Evolutionary conservation across 371 early-diverging fungal species (phyloP).

Genomic region (Mucor saturninus): DNA sequence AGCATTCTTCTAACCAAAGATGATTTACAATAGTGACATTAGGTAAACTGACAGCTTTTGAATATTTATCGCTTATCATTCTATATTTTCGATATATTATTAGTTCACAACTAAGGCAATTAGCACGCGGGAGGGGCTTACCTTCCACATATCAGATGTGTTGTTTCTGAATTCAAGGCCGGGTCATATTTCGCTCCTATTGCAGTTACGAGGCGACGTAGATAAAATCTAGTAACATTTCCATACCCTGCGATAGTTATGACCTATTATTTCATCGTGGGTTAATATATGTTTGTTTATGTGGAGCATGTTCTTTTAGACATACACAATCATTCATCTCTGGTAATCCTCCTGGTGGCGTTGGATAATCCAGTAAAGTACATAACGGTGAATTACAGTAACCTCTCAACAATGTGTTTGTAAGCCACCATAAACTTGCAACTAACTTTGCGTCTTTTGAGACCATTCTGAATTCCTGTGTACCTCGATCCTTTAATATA

Average conservation of each 20-base stretch:
- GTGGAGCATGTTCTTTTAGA: conserved; percentile 16
- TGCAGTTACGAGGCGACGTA: conserved; percentile 65
- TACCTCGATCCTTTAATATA: conserved; percentile 61
- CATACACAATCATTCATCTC: conserved; percentile 43
- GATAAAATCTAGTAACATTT: conserved; percentile 67
- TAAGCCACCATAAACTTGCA: conserved; percentile 65
- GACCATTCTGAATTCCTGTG: conserved; percentile 59
- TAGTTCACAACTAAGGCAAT: neutral
- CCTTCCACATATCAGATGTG: conserved; percentile 75
- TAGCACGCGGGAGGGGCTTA: neutral
- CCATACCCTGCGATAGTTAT: conserved; percentile 76
- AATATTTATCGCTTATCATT: conserved; percentile 57
- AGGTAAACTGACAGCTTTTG: conserved; percentile 57
- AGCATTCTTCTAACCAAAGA: conserved; percentile 86
- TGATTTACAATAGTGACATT: conserved; percentile 81
- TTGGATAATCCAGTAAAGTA: conserved; percentile 63
- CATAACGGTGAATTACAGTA: conserved; percentile 44
- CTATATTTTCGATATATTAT: neutral
- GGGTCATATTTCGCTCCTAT: conserved; percentile 56
- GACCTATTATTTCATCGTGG: conserved; percentile 6
- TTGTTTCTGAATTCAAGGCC: conserved; percentile 35
- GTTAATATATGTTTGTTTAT: no score
- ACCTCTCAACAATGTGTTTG: conserved; percentile 46
- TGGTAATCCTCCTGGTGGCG: conserved; percentile 50
- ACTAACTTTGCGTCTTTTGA: conserved; percentile 68